Evolutionary conservation across 2,329 filamentous ascomycete species (phyloP).

Genomic region (Aspergillus novoparasiticus): DNA sequence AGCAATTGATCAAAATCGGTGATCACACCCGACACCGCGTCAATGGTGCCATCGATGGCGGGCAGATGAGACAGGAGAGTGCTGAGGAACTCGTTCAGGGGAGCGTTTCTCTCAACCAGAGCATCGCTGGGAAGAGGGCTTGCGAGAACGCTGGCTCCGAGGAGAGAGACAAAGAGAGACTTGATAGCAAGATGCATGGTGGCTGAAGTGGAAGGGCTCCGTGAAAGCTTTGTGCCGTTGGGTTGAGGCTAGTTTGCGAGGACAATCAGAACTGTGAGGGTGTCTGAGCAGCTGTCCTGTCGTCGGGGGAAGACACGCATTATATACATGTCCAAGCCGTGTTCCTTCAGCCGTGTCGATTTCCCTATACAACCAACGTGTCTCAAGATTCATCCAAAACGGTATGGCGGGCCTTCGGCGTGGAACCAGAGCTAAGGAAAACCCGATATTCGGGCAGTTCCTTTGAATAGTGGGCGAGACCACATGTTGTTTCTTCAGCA

Average conservation of each 20-base stretch:
- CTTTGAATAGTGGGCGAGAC: background rate
- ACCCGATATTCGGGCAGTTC: background rate
- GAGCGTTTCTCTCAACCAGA: background rate
- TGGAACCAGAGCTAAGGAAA: background rate
- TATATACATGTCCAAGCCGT: background rate
- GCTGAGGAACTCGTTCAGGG: background rate
- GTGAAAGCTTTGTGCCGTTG: background rate
- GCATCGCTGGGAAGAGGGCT: background rate
- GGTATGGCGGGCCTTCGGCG: background rate
- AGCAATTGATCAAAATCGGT: conserved; percentile 1
- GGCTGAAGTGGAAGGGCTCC: background rate
- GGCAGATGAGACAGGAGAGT: background rate
- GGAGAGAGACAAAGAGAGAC: background rate
- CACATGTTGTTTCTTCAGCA: background rate
- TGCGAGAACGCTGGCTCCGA: background rate
- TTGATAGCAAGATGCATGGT: background rate
- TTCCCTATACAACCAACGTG: background rate
- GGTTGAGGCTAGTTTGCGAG: background rate
- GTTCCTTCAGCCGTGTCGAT: background rate
- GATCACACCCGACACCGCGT: background rate
- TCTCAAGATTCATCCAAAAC: background rate
- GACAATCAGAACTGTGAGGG: background rate
- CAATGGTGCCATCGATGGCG: background rate
- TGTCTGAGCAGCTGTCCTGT: background rate
- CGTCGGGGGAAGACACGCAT: background rate